Evolutionary conservation across 2,329 filamentous ascomycete genomes (phyloP), one percentile per base, ranked within the genome.

Genomic region (Colletotrichum lentis): DNA sequence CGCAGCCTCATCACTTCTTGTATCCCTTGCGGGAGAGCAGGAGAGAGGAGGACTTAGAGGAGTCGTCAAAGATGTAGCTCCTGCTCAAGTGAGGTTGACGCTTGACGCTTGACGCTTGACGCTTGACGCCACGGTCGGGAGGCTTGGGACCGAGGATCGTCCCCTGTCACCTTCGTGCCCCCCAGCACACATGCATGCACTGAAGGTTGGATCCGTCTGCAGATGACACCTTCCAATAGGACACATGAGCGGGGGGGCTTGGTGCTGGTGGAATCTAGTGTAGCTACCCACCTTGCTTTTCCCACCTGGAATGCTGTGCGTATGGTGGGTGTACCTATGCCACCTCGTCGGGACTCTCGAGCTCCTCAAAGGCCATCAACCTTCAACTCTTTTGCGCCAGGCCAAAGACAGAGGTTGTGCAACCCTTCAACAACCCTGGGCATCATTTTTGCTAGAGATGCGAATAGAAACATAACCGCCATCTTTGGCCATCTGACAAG

Each of bases 201-300:
- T 69, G 44, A 69, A 69, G 62, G 66, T 57, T 56, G 62, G 66
- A 52, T 69, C 66, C 62, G 66, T 66, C 62, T 69, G 62, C 66
- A 69, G 62, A 69, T 69, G 66, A 69, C 66, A 69, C 66, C 66
- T 69, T 66, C 66, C 62, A 68, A 61, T 66, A 60, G 57, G 52
- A 69, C 56, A 69, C 56, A 61, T 35, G 56, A 53, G 56, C 66
- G 62, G 66, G 62, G 65, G 31, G 31, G 8, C 31, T 35, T 35
- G 31, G 31, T 35, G 7, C 8, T 35, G 31, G 31, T 35, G 31
- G 31, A 10, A 35, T 7, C 27, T 31, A 31, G 27, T 24, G 27
- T 24, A 24, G 24, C 31, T 35, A 35, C 31, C 8, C 8, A 64
- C 60, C 39, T 27, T 56, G 50, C 39, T 35, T 58, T 24, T 46